Evolutionary conservation across 306 rosid genomes (phyloP).

Genomic region (Malus sieversii): DNA sequence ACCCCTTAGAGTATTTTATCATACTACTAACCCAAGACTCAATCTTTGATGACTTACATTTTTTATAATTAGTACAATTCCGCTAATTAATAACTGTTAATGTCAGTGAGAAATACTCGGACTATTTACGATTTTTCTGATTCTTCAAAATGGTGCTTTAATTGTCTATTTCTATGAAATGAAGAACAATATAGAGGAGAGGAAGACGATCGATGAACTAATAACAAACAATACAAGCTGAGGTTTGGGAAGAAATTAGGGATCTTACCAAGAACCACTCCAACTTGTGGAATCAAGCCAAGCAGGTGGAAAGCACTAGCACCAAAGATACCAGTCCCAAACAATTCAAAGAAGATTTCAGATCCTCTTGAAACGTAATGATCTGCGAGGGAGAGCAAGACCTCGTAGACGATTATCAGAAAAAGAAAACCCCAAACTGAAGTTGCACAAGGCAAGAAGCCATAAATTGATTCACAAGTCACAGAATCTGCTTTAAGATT

Average conservation of each 20-base stretch:
- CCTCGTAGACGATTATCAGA: conserved; percentile 30
- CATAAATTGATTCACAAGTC: conserved; percentile 30
- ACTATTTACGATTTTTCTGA: too few relatives aligned
- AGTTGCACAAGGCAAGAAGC: conserved; percentile 35
- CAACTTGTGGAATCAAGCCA: conserved; percentile 26
- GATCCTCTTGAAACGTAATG: conserved; percentile 18
- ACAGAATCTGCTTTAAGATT: conserved; percentile 16
- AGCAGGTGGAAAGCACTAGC: conserved; percentile 29
- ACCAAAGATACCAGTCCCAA: conserved; percentile 32
- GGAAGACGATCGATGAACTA: not conserved
- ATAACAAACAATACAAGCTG: not conserved
- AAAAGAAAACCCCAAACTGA: conserved; percentile 23
- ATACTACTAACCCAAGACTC: too few relatives aligned
- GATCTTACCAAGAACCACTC: conserved; percentile 22
- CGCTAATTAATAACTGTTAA: too few relatives aligned
- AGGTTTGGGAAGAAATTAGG: not conserved
- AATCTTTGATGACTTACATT: not conserved
- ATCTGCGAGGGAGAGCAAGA: conserved; percentile 19
- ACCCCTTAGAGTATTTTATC: too few relatives aligned
- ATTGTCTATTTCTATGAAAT: not conserved
- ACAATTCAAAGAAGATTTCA: conserved; percentile 23
- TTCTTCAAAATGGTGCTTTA: not conserved
- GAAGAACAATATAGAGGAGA: not conserved
- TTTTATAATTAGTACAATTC: too few relatives aligned
- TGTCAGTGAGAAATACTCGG: too few relatives aligned